Evolutionary conservation across 2,329 filamentous ascomycete genomes (phyloP), one percentile per base, ranked within the genome.

Genomic region (Capronia epimyces): DNA sequence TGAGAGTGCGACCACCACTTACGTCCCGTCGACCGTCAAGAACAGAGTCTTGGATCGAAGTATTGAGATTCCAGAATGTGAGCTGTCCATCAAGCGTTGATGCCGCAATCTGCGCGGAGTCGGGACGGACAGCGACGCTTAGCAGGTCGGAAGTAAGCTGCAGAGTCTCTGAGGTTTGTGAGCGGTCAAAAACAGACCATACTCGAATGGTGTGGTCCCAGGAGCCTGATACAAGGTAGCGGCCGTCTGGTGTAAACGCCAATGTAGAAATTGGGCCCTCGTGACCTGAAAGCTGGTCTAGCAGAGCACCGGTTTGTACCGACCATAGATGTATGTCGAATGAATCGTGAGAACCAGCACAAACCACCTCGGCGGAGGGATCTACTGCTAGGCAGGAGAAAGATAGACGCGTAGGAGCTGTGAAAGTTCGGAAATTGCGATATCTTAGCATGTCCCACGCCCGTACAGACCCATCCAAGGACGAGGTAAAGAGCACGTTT

Each of bases 281-380:
- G 61, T 98, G 93, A 1, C 93, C 94, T 5, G 90, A 80, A 20
- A 98, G 75, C 59, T 86, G 86, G 66, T 98, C 93, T 4, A 98
- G 81, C 15, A 98, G 76, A 67, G 98, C 93, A 2, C 93, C 93
- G 0, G 91, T 98, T 66, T 98, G 93, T 3, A 98, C 94, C 3
- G 89, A 96, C 93, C 93, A 98, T 56, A 98, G 87, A 69, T 98
- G 90, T 45, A 98, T 88, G 64, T 97, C 91, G 60, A 96, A 97
- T 3, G 90, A 95, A 67, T 98, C 93, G 13, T 95, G 77, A 1
- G 91, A 97, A 2, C 91, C 93, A 8, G 93, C 93, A 53, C 91
- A 95, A 2, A 98, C 87, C 7, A 98, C 87, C 68, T 98, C 94
- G 46, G 93, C 93, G 58, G 89, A 95, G 0, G 93, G 90, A 60